A percentile compares a stretch with the other conserved stretches of the same genome.
These are phyloP conservation scores for Wallacemonas collosoma DNA, from an alignment of 208 protist genomes.

Conservation along the genomic window DNA sequence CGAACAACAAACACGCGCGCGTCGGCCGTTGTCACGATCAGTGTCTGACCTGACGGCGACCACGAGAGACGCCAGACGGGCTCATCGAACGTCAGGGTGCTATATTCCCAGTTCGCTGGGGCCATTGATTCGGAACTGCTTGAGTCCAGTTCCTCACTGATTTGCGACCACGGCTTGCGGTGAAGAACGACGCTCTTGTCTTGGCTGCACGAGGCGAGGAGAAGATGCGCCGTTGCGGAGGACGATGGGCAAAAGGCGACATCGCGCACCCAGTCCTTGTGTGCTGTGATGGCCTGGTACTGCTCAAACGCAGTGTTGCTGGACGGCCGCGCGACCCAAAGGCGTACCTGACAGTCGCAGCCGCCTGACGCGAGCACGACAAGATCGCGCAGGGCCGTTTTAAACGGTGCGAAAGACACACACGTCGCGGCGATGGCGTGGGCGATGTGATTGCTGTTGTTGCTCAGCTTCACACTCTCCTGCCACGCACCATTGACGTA, in stretches of 20 bases:
- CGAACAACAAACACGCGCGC: conserved; percentile 73
- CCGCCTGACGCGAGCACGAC: conserved; percentile 77
- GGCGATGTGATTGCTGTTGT: conserved; percentile 81
- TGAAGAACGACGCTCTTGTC: conserved; percentile 77
- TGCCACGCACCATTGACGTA: conserved; percentile 67
- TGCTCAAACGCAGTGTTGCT: conserved; percentile 44
- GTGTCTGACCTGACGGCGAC: conserved; percentile 67
- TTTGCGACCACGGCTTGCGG: conserved; percentile 76
- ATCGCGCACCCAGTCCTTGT: conserved; percentile 76
- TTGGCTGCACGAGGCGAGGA: conserved; percentile 72
- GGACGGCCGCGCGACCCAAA: conserved; percentile 46
- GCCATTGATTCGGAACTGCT: conserved; percentile 19
- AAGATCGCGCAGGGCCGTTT: conserved; percentile 25
- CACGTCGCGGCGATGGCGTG: conserved; percentile 84
- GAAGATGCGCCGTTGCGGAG: conserved; percentile 46
- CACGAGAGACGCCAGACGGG: conserved; percentile 83
- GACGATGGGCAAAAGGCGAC: conserved; percentile 77
- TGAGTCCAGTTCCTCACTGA: conserved; percentile 27
- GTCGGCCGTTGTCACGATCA: conserved; percentile 74
- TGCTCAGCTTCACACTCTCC: conserved; percentile 74
- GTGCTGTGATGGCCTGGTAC: conserved; percentile 46
- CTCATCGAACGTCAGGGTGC: conserved; percentile 60
- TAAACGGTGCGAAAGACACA: conserved; percentile 73
- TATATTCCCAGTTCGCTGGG: conserved; percentile 64
- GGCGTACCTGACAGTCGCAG: conserved; percentile 75